Evolutionary conservation across 164 flowering plant genomes (phyloP), one percentile per base, ranked within the genome.

Genomic region (Platanus orientalis): DNA sequence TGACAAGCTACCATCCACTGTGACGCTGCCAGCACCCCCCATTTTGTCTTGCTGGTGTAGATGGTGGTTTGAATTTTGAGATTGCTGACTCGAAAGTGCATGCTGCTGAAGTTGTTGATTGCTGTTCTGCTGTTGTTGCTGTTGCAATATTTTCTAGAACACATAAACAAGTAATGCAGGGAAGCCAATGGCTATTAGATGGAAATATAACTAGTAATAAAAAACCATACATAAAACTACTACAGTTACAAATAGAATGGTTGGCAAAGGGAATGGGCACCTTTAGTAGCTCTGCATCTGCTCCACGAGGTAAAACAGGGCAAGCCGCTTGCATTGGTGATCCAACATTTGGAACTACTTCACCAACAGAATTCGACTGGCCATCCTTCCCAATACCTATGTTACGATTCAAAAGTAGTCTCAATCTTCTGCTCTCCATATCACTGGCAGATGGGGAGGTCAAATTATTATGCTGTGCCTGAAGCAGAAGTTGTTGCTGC

Each of bases 1-100:
- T n/a, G 98, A 83, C 79, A 91, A 79, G 86, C 90, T 83, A 28
- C 91, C 95, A 81, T 94, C 98, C 36, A 82, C 75, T 16, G 84
- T 69, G 17, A 83, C 75, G 60, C 87, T 82, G 60, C 91, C 86
- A 71, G 78, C 66, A 50, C 83, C 89, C 25, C 81, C 82, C 62
- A 86, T 73, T 74, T 94, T 94, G 66, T 94, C 98, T 67, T 83
- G 96, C 66, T 81, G 97, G 68, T 76, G 96, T 51, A 85, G 74
- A 73, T 70, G 88, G 75, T 79, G 90, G 73, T 74, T 89, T 36
- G 92, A 80, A 76, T 73, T 81, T 76, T 81, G 96, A 23, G 88
- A 72, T 57, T 84, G 92, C 76, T 83, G 96, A 79, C 80, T 80
- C 52, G 93, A 80, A 68, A 89, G 96, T 24, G 79, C 74, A 66